Base-by-base conservation (phyloP, 1,284 basidiomycete genomes). In the Mycena citricolor region DNA sequence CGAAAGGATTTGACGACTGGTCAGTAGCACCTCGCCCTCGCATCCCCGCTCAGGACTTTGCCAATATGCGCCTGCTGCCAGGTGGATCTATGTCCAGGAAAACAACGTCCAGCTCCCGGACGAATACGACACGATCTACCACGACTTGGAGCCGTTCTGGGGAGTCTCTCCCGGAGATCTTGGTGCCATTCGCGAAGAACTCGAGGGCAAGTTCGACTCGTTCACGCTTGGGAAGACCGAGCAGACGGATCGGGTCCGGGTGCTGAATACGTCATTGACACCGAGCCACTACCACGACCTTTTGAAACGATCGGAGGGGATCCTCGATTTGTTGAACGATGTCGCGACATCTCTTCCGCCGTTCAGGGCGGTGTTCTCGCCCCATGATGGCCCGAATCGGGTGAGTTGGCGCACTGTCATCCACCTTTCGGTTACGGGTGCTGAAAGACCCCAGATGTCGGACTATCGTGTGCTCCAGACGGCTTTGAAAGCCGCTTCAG, bases 81-180 rank as follows among this genome's bases (percentile, higher is more conserved):
- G 78, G 78, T 84, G 81, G 81, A 59, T 68, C 28, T 83, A 80
- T 52, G 77, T 74, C 2, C 58, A 67, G 49, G 61, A 70, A 23
- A 63, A 85, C 60, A 57, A 72, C 16, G 71, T 86, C 5, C 73
- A 83, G 63, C 73, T 90, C 7, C 71, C 90, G 24, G 70, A 74
- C 54, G 86, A 88, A 69, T 69, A 70, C 35, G 73, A 77, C 52
- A 71, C 76, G 39, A 79, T 84, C 29, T 64, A 71, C 49, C 52
- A 62, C 10, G 77, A 79, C 55, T 58, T 81, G 8, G 73, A 76
- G 43, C 76, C 71, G 0, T 77, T 73, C 55, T 79, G 72, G 75
- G 78, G 76, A 1, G 67, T 81, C 47, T 57, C 72, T 39, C 78
- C 78, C 0, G 47, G 47, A 1, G 69, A 74, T 24, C 53, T 81